These are phyloP conservation scores for Podospora pseudoanserina DNA, from an alignment of 495 filamentous ascomycete species.

Conservation along the genomic window DNA sequence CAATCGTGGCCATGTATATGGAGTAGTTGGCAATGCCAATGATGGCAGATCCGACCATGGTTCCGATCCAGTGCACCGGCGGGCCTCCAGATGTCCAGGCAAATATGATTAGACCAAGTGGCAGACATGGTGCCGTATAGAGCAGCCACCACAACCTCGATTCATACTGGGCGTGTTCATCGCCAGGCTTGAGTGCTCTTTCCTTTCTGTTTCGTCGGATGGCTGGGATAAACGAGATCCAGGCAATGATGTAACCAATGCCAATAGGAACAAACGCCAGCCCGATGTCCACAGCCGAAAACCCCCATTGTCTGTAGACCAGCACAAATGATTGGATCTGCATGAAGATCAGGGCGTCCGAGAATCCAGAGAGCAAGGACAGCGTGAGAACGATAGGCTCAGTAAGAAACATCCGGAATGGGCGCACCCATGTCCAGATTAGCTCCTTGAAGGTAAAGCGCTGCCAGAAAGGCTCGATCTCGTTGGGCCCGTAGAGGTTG, in stretches of 20 bases:
- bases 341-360: constrained; percentile 78
- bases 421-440: constrained; percentile 60
- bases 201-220: constrained; percentile 55
- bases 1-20: constrained; percentile 78
- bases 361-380: constrained; percentile 71
- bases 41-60: constrained; percentile 55
- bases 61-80: constrained; percentile 59
- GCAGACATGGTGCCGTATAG: constrained; percentile 60
- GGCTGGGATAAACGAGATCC: constrained; percentile 59
- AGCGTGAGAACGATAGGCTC: constrained; percentile 73
- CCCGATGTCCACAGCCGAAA: constrained; percentile 52
- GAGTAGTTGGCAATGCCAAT: constrained; percentile 67
- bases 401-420: constrained; percentile 73
- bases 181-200: constrained; percentile 48
- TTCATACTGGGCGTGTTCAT: constrained; percentile 60
- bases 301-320: constrained; percentile 64
- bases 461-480: constrained; percentile 49
- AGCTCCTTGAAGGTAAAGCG: constrained; percentile 55
- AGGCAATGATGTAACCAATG: constrained; percentile 63
- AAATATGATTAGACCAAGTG: constrained; percentile 67
- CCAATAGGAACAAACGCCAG: constrained; percentile 62
- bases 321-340: constrained; percentile 65
- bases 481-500: constrained; percentile 61
- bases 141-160: constrained; percentile 56
- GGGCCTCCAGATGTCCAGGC: constrained; percentile 63